Evolutionary conservation across 306 rosid genomes (phyloP).

Genomic region (Castanospermum australe): DNA sequence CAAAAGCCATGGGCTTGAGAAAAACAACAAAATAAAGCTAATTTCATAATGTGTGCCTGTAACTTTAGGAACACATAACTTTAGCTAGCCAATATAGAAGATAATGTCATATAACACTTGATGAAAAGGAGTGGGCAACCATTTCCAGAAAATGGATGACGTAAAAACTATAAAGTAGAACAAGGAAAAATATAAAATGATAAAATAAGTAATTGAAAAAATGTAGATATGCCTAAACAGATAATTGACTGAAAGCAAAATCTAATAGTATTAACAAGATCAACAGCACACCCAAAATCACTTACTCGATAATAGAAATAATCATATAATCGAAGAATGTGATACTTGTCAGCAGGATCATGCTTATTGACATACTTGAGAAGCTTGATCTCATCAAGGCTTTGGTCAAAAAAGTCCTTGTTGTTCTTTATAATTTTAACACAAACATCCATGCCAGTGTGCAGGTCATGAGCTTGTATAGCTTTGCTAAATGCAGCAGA

Average conservation of each 20-base stretch:
- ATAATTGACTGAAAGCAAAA: neutral
- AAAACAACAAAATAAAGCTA: neutral
- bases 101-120: neutral
- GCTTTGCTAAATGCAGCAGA: conserved; percentile 96
- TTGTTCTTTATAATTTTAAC: conserved; percentile 91
- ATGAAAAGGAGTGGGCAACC: neutral
- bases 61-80: neutral
- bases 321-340: conserved; percentile 84
- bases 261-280: neutral
- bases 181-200: neutral
- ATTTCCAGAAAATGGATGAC: neutral
- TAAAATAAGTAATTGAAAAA: neutral
- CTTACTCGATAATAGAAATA: conserved; percentile 89
- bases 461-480: conserved; percentile 89
- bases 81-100: neutral
- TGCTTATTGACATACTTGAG: conserved; percentile 88
- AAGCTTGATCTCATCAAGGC: conserved; percentile 95
- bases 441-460: conserved; percentile 91
- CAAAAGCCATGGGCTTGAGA: neutral
- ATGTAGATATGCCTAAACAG: neutral
- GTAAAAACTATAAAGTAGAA: neutral
- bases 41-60: neutral
- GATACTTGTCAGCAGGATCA: conserved; percentile 85
- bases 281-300: conserved; percentile 16
- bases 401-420: conserved; percentile 93